Percentiles rank a stretch among this genome's conserved stretches.
phyloP scores from a whole-genome alignment of 441 rosid genomes.

The Mallotus repandus region DNA sequence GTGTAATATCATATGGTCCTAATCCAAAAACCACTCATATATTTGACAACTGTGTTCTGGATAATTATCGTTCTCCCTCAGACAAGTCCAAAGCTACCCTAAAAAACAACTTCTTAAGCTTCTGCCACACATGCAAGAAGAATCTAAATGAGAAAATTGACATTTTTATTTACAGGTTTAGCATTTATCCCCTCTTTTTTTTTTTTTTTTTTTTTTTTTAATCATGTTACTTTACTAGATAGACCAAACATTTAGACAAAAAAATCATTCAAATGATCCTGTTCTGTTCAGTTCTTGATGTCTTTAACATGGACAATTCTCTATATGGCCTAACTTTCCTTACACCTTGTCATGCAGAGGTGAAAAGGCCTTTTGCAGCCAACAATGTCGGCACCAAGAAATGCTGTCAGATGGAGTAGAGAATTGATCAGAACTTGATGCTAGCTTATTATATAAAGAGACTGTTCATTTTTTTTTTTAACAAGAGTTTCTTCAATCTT shows the following conservation, averaged over 20 bases:
- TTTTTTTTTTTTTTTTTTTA: background rate
- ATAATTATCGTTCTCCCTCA: conserved; percentile 31
- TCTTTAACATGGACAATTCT: no score
- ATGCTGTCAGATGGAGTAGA: conserved; percentile 63
- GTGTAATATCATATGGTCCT: conserved; percentile 75
- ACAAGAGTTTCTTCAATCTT: background rate
- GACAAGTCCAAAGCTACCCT: conserved; percentile 27
- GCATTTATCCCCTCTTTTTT: background rate
- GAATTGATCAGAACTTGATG: conserved; percentile 25
- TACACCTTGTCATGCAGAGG: conserved; percentile 50
- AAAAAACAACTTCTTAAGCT: conserved; percentile 48
- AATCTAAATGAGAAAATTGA: conserved; percentile 56
- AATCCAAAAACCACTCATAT: conserved; percentile 82
- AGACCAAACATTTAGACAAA: background rate
- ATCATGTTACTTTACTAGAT: background rate
- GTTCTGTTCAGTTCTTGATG: background rate
- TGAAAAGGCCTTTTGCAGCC: conserved; percentile 82
- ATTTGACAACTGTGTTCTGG: conserved; percentile 71
- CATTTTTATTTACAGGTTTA: conserved; percentile 80
- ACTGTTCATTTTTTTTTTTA: background rate
- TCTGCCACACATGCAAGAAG: conserved; percentile 74
- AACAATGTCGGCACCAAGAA: conserved; percentile 72
- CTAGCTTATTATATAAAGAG: background rate
- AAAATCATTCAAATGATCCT: background rate
- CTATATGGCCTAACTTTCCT: background rate